A percentile compares a stretch with the other conserved stretches of the same genome.
Conservation (phyloP, 805 yeast genomes). For the Lipomyces oligophaga region DNA sequence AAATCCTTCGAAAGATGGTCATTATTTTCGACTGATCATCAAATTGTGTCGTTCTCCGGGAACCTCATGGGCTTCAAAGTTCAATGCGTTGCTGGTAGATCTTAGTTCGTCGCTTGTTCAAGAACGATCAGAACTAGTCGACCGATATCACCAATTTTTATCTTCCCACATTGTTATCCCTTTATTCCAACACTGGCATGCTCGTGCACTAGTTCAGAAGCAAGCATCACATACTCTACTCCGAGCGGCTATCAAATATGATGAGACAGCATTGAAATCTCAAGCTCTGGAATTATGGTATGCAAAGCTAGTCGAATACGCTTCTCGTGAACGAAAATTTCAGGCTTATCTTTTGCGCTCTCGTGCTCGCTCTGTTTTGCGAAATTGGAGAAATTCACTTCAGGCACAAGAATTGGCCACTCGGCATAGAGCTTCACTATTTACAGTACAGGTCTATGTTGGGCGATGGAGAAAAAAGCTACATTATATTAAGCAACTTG, state of each 20-base stretch:
- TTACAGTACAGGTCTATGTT: conserved; percentile 1
- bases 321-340: conserved; percentile 1
- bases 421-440: not conserved
- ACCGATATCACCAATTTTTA: conserved; percentile 11
- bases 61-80: conserved; percentile 21
- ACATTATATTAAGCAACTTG: too few relatives aligned
- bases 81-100: conserved; percentile 16
- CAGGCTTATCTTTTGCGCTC: not conserved
- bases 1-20: conserved; percentile 19
- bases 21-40: conserved; percentile 21
- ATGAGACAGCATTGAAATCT: conserved; percentile 7
- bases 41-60: conserved; percentile 22
- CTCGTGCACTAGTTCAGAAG: not conserved
- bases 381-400: not conserved
- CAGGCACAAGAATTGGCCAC: not conserved
- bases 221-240: not conserved
- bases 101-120: conserved; percentile 5
- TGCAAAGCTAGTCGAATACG: conserved; percentile 1
- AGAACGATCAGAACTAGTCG: conserved; percentile 13
- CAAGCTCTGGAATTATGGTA: conserved; percentile 22
- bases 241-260: conserved; percentile 19
- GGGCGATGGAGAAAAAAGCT: not conserved
- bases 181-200: conserved; percentile 9
- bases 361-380: not conserved
- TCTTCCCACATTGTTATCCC: conserved; percentile 3